Base-by-base conservation (phyloP, 495 filamentous ascomycete species). In the Neurospora terricola region DNA sequence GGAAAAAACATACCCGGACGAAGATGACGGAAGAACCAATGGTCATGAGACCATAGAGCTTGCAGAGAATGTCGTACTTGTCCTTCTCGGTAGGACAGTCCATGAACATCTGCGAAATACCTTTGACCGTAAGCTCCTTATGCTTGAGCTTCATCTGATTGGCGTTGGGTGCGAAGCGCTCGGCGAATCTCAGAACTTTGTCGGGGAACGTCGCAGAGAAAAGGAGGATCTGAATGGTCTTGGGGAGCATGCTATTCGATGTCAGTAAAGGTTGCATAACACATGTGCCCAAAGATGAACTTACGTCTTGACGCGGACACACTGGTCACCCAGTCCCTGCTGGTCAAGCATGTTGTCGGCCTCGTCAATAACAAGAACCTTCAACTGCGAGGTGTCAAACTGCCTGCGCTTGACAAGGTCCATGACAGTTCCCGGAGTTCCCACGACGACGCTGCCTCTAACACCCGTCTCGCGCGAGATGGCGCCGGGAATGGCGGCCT, bases 11-110 rank as follows among this genome's bases (percentile, higher is more conserved):
- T 83, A 96, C 94, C 86, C 89, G 90, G 76, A 97, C 94, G 82
- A 99, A 99, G 78, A 99, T 98, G 79, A 99, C 98, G 1, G 94
- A 97, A 6, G 94, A 97, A 5, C 93, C 94, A 72, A 97, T 93
- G 12, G 94, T 98, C 87, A 98, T 93, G 42, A 98, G 86, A 72
- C 94, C 94, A 79, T 98, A 99, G 21, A 99, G 91, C 80, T 93
- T 90, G 75, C 96, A 91, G 16, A 99, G 88, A 39, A 91, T 90
- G 36, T 89, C 87, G 79, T 96, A 99, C 79, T 99, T 99, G 77
- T 93, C 88, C 14, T 90, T 82, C 69, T 96, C 92, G 23, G 83
- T 83, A 5, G 90, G 83, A 81, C 94, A 97, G 80, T 99, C 96
- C 82, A 99, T 92, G 78, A 93, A 98, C 76, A 99, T 89, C 79